Evolutionary conservation across 768 basidiomycete species (phyloP).

Genomic region (Suillus variegatus): DNA sequence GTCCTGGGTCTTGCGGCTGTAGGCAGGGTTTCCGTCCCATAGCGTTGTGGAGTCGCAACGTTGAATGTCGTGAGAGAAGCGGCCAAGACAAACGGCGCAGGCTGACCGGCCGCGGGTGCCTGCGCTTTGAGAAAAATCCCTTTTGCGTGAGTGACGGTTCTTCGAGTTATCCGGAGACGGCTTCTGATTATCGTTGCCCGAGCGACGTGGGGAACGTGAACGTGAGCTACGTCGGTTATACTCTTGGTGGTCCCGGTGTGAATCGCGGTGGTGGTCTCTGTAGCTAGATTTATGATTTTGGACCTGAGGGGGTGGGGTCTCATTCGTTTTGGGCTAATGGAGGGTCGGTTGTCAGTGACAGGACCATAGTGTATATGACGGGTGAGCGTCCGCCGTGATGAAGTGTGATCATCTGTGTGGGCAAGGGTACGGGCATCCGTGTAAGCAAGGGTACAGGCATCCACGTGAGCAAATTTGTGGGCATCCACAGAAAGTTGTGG

Average conservation of each 20-base stretch:
- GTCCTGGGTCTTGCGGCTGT: background rate
- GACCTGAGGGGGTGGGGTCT: too few relatives aligned
- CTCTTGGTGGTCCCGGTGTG: too few relatives aligned
- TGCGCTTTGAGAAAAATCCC: background rate
- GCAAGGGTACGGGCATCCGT: too few relatives aligned
- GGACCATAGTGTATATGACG: too few relatives aligned
- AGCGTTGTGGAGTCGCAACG: slow-evolving; percentile 17
- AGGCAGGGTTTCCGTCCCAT: slow-evolving; percentile 20
- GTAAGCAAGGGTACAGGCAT: too few relatives aligned
- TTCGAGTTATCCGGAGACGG: background rate
- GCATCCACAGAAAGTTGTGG: too few relatives aligned
- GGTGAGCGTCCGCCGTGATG: too few relatives aligned
- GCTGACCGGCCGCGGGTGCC: background rate
- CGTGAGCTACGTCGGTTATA: background rate
- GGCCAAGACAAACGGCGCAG: slow-evolving; percentile 38
- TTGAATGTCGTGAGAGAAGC: slow-evolving; percentile 25
- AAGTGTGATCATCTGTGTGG: too few relatives aligned
- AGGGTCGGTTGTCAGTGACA: too few relatives aligned
- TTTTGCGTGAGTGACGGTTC: background rate
- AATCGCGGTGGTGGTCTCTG: background rate
- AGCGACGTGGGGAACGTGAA: accelerated
- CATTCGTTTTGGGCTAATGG: background rate
- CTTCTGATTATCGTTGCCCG: background rate
- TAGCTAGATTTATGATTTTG: background rate
- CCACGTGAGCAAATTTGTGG: too few relatives aligned